Base-by-base conservation (phyloP, 2,329 filamentous ascomycete species). In the Ophiostoma ips region DNA sequence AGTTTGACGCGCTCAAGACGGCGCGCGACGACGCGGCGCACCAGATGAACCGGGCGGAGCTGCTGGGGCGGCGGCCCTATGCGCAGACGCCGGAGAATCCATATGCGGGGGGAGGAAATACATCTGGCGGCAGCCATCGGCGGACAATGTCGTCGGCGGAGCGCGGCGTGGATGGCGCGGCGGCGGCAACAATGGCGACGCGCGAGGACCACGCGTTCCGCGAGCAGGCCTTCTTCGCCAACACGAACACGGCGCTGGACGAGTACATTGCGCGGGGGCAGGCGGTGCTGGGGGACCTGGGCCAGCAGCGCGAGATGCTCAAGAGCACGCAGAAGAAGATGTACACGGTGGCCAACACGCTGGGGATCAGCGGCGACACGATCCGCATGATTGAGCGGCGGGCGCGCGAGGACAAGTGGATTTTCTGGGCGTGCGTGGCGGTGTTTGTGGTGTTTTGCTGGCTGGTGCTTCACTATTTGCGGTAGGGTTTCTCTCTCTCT, bases 331-430 rank as follows among this genome's bases (percentile, higher is more conserved):
- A 98, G 67, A 83, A 83, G 64, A 80, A 81, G 63, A 71, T 98
- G 46, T 96, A 96, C 63, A 90, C 79, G 58, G 88, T 95, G 18
- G 92, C 87, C 7, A 96, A 94, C 62, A 96, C 92, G 19, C 68
- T 98, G 45, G 92, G 92, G 0, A 77, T 98, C 53, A 94, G 85
- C 61, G 89, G 90, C 18, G 90, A 96, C 63, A 98, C 92, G 2
- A 98, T 98, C 56, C 81, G 92, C 44, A 96, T 92, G 87, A 84
- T 98, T 38, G 90, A 96, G 68, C 71, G 92, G 58, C 75, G 92
- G 55, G 88, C 92, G 47, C 84, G 81, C 64, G 85, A 96, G 70
- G 92, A 98, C 64, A 96, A 95, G 68, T 96, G 89, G 88, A 94
- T 98, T 34, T 98, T 98, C 64, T 85, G 84, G 75, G 84, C 71